phyloP scores from a whole-genome alignment of 352 stramenopile species.

The Globisporangium rhizosaccharum region DNA sequence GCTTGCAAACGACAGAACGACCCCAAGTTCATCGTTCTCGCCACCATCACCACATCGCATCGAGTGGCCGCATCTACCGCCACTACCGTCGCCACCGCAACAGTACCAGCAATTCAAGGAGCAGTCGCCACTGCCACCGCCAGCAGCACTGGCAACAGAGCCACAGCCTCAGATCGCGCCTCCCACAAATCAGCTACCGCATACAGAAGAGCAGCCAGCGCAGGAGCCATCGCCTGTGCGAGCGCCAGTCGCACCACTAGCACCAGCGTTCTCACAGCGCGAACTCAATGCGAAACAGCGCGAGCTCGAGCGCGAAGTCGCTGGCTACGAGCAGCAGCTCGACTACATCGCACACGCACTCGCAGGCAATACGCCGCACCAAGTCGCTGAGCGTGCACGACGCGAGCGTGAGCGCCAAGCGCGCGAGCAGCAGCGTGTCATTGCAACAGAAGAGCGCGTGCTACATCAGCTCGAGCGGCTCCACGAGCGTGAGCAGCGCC shows the following conservation, averaged over 20 bases:
- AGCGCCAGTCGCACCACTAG: not conserved
- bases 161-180: constrained; percentile 4
- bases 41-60: not conserved
- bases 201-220: not conserved
- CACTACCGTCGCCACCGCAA: not conserved
- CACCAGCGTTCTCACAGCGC: constrained; percentile 15
- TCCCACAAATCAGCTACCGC: not conserved
- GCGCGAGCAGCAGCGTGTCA: constrained; percentile 41
- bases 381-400: constrained; percentile 42
- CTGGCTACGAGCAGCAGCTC: constrained; percentile 36
- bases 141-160: too few species aligned
- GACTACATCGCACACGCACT: constrained; percentile 61
- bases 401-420: constrained; percentile 42
- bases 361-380: constrained; percentile 57
- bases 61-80: not conserved
- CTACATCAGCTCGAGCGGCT: constrained; percentile 47
- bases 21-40: not conserved
- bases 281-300: constrained; percentile 28
- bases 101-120: constrained; percentile 8
- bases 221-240: not conserved
- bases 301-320: constrained; percentile 36
- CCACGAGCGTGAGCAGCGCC: constrained; percentile 38
- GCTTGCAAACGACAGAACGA: not conserved
- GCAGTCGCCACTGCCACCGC: not conserved
- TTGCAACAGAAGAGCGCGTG: constrained; percentile 37